Evolutionary conservation across 441 rosid genomes (phyloP).

Genomic region (Corymbia citriodora): DNA sequence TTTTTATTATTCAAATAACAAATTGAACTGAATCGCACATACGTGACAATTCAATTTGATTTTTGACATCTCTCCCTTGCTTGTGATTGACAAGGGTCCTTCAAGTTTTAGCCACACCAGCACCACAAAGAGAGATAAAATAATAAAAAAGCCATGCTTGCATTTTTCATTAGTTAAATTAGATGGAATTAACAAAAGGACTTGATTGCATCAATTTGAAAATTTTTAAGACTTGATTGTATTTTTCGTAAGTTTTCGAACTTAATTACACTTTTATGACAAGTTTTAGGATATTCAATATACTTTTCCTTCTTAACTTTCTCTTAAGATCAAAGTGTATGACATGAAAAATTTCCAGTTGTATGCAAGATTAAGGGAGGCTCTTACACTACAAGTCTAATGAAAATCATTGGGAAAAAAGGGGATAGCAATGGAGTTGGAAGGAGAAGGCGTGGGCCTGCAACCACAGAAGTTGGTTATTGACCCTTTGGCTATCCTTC

Average conservation of each 20-base stretch:
- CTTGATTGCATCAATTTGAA: fast-evolving
- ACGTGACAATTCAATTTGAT: fast-evolving
- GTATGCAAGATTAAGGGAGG: neutral
- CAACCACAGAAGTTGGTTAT: fast-evolving
- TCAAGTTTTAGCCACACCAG: too few relatives aligned
- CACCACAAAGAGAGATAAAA: fast-evolving
- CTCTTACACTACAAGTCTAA: neutral
- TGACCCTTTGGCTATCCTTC: too few relatives aligned
- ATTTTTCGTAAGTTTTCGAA: fast-evolving
- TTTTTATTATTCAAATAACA: too few relatives aligned
- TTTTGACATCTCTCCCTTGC: too few relatives aligned
- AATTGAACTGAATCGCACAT: fast-evolving
- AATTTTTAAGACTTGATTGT: fast-evolving
- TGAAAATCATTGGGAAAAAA: neutral
- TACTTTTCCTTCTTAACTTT: too few relatives aligned
- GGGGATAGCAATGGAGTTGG: neutral
- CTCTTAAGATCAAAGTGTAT: too few relatives aligned
- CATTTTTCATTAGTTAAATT: too few relatives aligned
- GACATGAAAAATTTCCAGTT: neutral
- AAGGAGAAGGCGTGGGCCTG: neutral
- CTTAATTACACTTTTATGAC: fast-evolving
- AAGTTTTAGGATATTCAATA: too few relatives aligned
- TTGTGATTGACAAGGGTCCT: fast-evolving
- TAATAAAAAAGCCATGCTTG: too few relatives aligned
- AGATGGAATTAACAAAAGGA: fast-evolving